Conservation (phyloP, 2,329 filamentous ascomycete genomes). For the Penicillium sp. region DNA sequence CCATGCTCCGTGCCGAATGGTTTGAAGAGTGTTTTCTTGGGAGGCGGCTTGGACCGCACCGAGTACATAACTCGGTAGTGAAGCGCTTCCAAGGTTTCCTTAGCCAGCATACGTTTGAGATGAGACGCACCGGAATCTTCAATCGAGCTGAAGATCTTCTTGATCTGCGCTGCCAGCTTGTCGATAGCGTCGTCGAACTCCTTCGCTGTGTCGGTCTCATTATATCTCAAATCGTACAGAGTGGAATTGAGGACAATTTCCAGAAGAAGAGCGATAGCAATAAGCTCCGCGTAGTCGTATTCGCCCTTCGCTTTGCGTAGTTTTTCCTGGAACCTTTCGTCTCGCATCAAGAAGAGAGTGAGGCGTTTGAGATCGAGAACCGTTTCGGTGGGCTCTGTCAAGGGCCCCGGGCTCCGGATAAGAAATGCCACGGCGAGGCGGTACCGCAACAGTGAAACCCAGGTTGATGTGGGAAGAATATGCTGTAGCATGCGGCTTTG, state of each 20-base stretch:
- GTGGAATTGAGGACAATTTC: constrained; percentile 71
- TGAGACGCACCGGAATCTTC: constrained; percentile 69
- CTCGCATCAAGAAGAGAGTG: constrained; percentile 23
- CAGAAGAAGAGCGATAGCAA: constrained; percentile 62
- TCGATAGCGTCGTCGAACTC: constrained; percentile 70
- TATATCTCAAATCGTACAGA: constrained; percentile 30
- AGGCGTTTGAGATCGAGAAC: constrained; percentile 32
- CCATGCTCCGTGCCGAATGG: constrained; percentile 11
- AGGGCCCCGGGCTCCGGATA: constrained; percentile 23
- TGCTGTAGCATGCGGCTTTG: constrained; percentile 41
- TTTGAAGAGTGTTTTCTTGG: constrained; percentile 46
- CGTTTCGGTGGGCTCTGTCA: constrained; percentile 24
- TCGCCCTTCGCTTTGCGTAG: constrained; percentile 24
- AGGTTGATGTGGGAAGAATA: constrained; percentile 35
- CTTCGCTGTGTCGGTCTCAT: constrained; percentile 36
- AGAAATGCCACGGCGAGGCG: constrained; percentile 39
- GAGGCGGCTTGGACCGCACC: constrained; percentile 61
- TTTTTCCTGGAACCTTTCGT: constrained; percentile 33
- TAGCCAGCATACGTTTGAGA: constrained; percentile 69
- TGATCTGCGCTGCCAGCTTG: constrained; percentile 57
- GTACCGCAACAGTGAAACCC: constrained; percentile 39
- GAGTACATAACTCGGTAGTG: constrained; percentile 66
- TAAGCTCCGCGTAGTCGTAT: constrained; percentile 63
- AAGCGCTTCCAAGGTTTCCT: constrained; percentile 69
- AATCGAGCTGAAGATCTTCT: constrained; percentile 57